phyloP scores from a whole-genome alignment of 352 stramenopile species.

The Pythium apleroticum region DNA sequence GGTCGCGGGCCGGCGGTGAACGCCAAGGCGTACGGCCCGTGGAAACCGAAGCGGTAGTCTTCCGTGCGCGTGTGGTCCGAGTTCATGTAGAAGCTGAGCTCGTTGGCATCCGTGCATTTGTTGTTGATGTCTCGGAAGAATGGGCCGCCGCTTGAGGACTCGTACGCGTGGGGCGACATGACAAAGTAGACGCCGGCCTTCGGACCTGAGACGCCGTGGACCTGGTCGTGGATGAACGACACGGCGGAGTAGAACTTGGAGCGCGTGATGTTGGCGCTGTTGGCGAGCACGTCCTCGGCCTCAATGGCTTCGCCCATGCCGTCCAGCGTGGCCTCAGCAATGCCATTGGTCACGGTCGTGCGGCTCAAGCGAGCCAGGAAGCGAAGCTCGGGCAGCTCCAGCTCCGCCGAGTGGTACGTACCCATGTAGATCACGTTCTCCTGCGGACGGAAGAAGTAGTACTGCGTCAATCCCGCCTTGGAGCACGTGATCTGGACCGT shows the following conservation, averaged over 20 bases:
- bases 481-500: constrained; percentile 46
- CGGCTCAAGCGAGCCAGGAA: constrained; percentile 44
- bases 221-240: constrained; percentile 35
- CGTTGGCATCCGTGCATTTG: constrained; percentile 45
- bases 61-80: constrained; percentile 58
- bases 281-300: constrained; percentile 37
- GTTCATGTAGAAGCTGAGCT: constrained; percentile 62
- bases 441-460: constrained; percentile 51
- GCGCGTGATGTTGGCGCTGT: constrained; percentile 33
- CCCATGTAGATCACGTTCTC: constrained; percentile 60
- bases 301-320: constrained; percentile 38
- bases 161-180: constrained; percentile 46
- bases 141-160: constrained; percentile 41
- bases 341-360: constrained; percentile 36
- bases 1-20: constrained; percentile 38
- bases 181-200: constrained; percentile 52
- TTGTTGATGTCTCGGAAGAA: constrained; percentile 68
- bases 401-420: constrained; percentile 40
- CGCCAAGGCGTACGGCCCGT: constrained; percentile 47
- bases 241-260: constrained; percentile 48
- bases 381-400: constrained; percentile 39
- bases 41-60: constrained; percentile 54
- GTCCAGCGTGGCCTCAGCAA: constrained; percentile 38
- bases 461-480: constrained; percentile 41
- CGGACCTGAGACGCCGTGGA: constrained; percentile 40